phyloP scores from a whole-genome alignment of 768 basidiomycete genomes.

The Brasilioporus rufonigricans region DNA sequence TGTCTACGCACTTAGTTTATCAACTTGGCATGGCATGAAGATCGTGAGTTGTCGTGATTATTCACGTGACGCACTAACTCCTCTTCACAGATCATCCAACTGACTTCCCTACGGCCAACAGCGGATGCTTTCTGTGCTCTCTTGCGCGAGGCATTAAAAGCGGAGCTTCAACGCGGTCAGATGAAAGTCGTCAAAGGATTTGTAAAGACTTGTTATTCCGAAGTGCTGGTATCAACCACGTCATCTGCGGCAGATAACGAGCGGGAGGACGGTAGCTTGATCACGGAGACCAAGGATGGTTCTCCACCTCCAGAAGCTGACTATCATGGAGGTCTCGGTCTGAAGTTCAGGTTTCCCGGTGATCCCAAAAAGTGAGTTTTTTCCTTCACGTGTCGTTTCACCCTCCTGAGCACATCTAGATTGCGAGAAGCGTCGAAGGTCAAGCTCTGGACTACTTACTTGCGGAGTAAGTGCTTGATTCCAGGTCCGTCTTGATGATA shows the following conservation, averaged over 20 bases:
- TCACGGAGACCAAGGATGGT: constrained; percentile 51
- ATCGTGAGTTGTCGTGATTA: constrained; percentile 50
- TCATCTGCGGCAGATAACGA: constrained; percentile 61
- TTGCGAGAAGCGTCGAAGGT: constrained; percentile 91
- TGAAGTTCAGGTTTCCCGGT: constrained; percentile 87
- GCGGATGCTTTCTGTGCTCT: constrained; percentile 91
- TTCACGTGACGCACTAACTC: constrained; percentile 6
- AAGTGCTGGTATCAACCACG: constrained; percentile 67
- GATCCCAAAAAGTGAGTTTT: constrained; percentile 81
- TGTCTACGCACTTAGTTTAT: constrained; percentile 91
- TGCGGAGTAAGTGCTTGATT: constrained; percentile 52
- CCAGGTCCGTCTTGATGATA: constrained; percentile 6
- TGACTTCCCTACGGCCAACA: constrained; percentile 89
- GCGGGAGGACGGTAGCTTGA: constrained; percentile 65
- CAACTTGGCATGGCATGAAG: constrained; percentile 93
- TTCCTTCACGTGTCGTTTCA: background rate
- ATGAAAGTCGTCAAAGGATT: constrained; percentile 95
- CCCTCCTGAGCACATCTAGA: constrained; percentile 38
- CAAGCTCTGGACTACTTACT: constrained; percentile 91
- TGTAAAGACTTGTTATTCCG: constrained; percentile 91
- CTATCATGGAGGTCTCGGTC: constrained; percentile 76
- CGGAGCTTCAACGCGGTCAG: constrained; percentile 82
- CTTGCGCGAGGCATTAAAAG: constrained; percentile 85
- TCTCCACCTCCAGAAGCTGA: constrained; percentile 44
- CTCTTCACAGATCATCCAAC: constrained; percentile 71